Evolutionary conservation across 2,329 filamentous ascomycete species (phyloP).

Genomic region (Arthrinium phaeospermum): DNA sequence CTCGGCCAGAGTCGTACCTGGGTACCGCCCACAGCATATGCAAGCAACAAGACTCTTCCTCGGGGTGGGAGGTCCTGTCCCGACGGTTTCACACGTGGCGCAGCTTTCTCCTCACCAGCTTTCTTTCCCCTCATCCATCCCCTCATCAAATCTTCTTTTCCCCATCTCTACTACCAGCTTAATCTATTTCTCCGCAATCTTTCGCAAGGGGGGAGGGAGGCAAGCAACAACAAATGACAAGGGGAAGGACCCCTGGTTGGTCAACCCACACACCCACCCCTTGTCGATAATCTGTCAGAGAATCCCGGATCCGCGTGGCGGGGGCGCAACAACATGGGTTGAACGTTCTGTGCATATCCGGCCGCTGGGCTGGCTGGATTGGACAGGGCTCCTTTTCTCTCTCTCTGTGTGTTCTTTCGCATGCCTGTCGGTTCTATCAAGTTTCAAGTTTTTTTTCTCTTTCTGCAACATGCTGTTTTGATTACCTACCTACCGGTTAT

Average conservation of each 20-base stretch:
- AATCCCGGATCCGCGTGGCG: conserved; percentile 12
- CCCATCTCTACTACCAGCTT: background rate
- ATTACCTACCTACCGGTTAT: background rate
- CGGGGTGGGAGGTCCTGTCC: background rate
- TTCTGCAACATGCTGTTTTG: background rate
- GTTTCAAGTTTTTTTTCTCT: background rate
- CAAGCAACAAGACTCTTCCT: background rate
- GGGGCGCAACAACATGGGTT: background rate
- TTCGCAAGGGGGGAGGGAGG: background rate
- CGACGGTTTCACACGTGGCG: conserved; percentile 13
- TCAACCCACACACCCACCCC: background rate
- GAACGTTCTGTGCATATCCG: conserved; percentile 13
- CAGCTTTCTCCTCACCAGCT: background rate
- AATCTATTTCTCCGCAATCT: background rate
- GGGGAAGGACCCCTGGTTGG: background rate
- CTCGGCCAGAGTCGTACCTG: background rate
- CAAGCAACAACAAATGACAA: background rate
- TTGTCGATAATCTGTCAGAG: background rate
- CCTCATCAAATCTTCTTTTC: background rate
- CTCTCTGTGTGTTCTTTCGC: too few relatives aligned
- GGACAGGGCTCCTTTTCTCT: background rate
- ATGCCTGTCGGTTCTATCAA: background rate
- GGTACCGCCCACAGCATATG: background rate
- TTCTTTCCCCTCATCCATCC: background rate
- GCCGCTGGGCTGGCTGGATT: background rate